Percentiles rank a stretch among this genome's conserved stretches.
Evolutionary conservation across 371 early-diverging fungal species (phyloP).

Genomic region (Syncephalastrum sp.): DNA sequence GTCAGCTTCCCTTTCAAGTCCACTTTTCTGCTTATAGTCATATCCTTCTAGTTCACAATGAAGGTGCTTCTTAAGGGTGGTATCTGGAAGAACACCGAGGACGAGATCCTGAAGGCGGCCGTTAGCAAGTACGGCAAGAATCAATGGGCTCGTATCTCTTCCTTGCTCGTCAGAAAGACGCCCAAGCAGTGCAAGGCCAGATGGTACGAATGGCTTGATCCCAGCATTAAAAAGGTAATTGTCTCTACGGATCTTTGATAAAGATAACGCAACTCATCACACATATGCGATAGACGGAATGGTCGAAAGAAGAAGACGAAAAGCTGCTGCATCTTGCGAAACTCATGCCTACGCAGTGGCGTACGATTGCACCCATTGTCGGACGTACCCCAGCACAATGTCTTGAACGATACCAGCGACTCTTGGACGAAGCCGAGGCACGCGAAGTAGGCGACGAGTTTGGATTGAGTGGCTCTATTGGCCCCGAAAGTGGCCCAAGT

Average conservation of each 20-base stretch:
- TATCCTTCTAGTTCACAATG: constrained; percentile 1
- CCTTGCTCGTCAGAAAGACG: constrained; percentile 91
- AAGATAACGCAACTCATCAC: neutral
- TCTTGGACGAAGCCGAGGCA: constrained; percentile 94
- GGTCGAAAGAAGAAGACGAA: constrained; percentile 98
- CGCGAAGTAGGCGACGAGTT: constrained; percentile 64
- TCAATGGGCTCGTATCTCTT: constrained; percentile 98
- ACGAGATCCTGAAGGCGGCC: constrained; percentile 97
- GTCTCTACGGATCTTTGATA: neutral
- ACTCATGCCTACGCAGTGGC: constrained; percentile 99
- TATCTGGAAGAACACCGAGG: constrained; percentile 92
- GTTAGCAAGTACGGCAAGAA: constrained; percentile 98
- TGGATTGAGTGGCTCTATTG: constrained; percentile 63
- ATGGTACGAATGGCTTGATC: constrained; percentile 99
- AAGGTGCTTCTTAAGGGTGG: constrained; percentile 62
- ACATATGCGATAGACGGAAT: constrained; percentile 75
- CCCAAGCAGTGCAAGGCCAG: constrained; percentile 97
- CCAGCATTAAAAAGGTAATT: constrained; percentile 90
- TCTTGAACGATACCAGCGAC: constrained; percentile 91
- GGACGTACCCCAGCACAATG: constrained; percentile 99
- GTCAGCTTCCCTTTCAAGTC: no score
- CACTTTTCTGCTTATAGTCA: no score
- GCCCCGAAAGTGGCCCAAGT: constrained; percentile 73
- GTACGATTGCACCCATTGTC: constrained; percentile 97
- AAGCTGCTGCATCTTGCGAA: constrained; percentile 96